A percentile compares a stretch with the other conserved stretches of the same genome.
These are phyloP conservation scores for Calocybe cyanea DNA, from an alignment of 768 basidiomycete genomes.

Conservation along the genomic window DNA sequence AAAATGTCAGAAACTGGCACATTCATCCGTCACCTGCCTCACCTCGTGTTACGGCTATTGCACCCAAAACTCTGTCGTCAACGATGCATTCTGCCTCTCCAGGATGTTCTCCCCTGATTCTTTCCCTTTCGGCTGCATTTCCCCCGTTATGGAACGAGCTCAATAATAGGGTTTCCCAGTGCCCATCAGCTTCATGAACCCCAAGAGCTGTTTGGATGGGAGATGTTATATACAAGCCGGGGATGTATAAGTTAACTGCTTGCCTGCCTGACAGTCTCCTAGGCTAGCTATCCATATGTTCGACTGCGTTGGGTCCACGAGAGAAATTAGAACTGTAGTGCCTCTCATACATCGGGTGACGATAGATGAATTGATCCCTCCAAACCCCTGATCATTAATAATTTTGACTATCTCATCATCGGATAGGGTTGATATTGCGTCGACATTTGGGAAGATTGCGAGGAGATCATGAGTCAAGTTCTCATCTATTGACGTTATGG, in stretches of 20 bases:
- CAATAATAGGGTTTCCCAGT: slow-evolving; percentile 37
- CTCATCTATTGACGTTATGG: slow-evolving; percentile 37
- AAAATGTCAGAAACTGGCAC: not conserved
- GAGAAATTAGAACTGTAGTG: slow-evolving; percentile 44
- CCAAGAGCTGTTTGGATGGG: slow-evolving; percentile 38
- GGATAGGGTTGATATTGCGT: slow-evolving; percentile 27
- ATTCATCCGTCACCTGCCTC: slow-evolving; percentile 8
- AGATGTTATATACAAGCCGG: not conserved
- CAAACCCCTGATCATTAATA: slow-evolving; percentile 34
- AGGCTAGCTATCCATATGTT: slow-evolving; percentile 56
- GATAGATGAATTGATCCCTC: slow-evolving; percentile 28
- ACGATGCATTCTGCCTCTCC: slow-evolving; percentile 40
- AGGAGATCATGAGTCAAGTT: slow-evolving; percentile 32
- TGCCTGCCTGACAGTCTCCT: slow-evolving; percentile 54
- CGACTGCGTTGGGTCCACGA: slow-evolving; percentile 37
- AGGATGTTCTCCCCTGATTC: slow-evolving; percentile 43
- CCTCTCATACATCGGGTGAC: slow-evolving; percentile 48
- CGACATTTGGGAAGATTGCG: slow-evolving; percentile 37
- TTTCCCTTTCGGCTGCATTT: slow-evolving; percentile 35
- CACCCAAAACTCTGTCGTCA: slow-evolving; percentile 46
- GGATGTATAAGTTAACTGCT: slow-evolving; percentile 11
- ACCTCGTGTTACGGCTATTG: slow-evolving; percentile 57
- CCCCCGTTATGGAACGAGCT: slow-evolving; percentile 50
- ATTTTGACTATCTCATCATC: slow-evolving; percentile 36
- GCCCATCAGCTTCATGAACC: slow-evolving; percentile 23